A percentile compares a stretch with the other conserved stretches of the same genome.
These are phyloP conservation scores for Fusarium udum DNA, from an alignment of 2,329 filamentous ascomycete genomes.

Conservation along the genomic window DNA sequence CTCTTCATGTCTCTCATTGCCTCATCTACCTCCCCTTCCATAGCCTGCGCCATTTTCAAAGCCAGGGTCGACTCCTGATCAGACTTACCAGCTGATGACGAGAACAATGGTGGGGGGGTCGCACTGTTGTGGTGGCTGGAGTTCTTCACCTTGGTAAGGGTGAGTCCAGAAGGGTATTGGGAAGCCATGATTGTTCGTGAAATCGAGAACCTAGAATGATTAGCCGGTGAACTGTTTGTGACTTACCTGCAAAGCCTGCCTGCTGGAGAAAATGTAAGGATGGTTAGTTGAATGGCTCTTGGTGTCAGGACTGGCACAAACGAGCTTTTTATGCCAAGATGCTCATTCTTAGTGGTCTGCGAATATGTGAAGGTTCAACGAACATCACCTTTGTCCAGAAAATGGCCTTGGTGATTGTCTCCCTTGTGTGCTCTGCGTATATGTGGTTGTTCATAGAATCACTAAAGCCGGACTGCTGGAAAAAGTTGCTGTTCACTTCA, in stretches of 20 bases:
- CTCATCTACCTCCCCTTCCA: slow-evolving; percentile 13
- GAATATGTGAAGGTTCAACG: background rate
- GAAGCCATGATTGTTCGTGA: slow-evolving; percentile 10
- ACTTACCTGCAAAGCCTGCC: slow-evolving; percentile 8
- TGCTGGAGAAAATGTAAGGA: background rate
- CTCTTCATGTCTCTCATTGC: background rate
- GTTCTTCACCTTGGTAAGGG: background rate
- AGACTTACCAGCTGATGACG: background rate
- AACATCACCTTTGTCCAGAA: background rate
- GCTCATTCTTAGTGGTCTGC: background rate
- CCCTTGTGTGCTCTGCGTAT: background rate
- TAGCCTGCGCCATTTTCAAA: background rate
- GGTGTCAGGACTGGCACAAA: background rate
- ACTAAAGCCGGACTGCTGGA: background rate
- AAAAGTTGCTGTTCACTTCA: background rate
- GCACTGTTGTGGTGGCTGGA: background rate
- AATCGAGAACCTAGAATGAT: background rate
- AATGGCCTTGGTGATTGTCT: background rate
- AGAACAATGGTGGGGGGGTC: background rate
- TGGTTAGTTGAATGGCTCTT: background rate
- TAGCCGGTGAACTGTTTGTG: background rate
- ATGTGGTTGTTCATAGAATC: background rate
- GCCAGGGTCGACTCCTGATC: background rate
- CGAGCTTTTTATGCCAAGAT: slow-evolving; percentile 1
- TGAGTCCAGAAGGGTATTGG: background rate